phyloP scores from a whole-genome alignment of 2,329 filamentous ascomycete genomes.

The Diplodia mutila region DNA sequence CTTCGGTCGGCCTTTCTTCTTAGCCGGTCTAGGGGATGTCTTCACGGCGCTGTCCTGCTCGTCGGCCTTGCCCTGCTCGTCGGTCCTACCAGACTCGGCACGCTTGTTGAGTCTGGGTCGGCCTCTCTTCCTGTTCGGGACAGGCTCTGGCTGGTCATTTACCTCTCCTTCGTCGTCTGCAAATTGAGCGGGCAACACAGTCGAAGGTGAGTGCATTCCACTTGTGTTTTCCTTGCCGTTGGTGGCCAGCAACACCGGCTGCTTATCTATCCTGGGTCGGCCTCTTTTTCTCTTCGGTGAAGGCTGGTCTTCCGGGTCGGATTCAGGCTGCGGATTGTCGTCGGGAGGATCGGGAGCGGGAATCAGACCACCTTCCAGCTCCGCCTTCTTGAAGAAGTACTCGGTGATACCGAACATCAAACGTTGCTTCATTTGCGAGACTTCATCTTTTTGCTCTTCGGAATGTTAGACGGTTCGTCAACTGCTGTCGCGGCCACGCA shows the following conservation, averaged over 20 bases:
- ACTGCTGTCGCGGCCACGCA: neutral
- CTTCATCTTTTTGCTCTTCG: neutral
- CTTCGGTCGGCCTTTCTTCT: constrained; percentile 6
- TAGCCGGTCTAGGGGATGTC: neutral
- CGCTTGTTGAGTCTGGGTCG: neutral
- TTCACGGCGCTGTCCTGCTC: neutral
- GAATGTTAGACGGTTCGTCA: neutral
- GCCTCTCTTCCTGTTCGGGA: neutral
- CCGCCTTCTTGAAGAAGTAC: constrained; percentile 4
- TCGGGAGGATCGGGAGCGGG: neutral
- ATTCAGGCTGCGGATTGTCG: neutral
- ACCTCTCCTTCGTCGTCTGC: neutral
- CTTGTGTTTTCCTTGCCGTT: neutral
- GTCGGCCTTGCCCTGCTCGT: neutral
- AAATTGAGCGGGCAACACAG: neutral
- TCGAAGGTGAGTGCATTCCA: neutral
- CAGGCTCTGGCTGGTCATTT: neutral
- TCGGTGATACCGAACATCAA: neutral
- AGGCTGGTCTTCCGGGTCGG: too few relatives aligned
- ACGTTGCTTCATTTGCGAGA: neutral
- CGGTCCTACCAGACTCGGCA: too few relatives aligned
- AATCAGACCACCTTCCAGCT: neutral
- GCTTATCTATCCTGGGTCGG: neutral
- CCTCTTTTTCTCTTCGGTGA: neutral
- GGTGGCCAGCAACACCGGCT: neutral